phyloP scores from a whole-genome alignment of 2,329 filamentous ascomycete genomes.

The Aspergillus awamori region DNA sequence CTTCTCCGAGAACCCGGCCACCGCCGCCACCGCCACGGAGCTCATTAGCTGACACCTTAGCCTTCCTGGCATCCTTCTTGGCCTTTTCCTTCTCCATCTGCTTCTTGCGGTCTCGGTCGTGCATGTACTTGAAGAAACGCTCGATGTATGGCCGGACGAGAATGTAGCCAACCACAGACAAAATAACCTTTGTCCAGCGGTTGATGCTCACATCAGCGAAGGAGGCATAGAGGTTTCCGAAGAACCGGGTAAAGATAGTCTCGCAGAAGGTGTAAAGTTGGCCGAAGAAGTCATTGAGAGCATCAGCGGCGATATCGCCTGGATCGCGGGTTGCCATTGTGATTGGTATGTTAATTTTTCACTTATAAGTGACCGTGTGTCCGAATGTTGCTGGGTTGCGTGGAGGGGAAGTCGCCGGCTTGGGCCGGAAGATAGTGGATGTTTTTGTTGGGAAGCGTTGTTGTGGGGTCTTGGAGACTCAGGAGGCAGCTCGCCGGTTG shows the following conservation, averaged over 20 bases:
- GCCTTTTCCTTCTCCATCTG: conserved; percentile 63
- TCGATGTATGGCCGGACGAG: conserved; percentile 75
- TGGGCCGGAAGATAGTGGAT: background rate
- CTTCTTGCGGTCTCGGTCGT: conserved; percentile 37
- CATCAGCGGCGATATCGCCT: conserved; percentile 28
- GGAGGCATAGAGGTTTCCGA: conserved; percentile 45
- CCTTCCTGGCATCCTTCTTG: conserved; percentile 47
- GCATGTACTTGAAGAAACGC: conserved; percentile 64
- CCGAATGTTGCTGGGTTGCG: conserved; percentile 6
- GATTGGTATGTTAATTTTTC: conserved; percentile 1
- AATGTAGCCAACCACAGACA: conserved; percentile 72
- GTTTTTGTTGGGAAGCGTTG: background rate
- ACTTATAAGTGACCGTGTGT: conserved; percentile 2
- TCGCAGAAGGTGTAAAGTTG: conserved; percentile 33
- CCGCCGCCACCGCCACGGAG: conserved; percentile 62
- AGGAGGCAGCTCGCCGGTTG: background rate
- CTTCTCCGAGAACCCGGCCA: conserved; percentile 49
- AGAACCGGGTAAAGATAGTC: conserved; percentile 33
- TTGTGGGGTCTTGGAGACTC: background rate
- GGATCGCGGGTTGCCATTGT: conserved; percentile 31
- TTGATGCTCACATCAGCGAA: conserved; percentile 48
- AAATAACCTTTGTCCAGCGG: conserved; percentile 67
- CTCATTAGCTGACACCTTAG: conserved; percentile 66
- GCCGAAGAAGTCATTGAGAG: conserved; percentile 35
- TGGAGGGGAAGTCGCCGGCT: conserved; percentile 1